Evolutionary conservation across 2,329 filamentous ascomycete species (phyloP).

Genomic region (Cordyceps pruinosa): DNA sequence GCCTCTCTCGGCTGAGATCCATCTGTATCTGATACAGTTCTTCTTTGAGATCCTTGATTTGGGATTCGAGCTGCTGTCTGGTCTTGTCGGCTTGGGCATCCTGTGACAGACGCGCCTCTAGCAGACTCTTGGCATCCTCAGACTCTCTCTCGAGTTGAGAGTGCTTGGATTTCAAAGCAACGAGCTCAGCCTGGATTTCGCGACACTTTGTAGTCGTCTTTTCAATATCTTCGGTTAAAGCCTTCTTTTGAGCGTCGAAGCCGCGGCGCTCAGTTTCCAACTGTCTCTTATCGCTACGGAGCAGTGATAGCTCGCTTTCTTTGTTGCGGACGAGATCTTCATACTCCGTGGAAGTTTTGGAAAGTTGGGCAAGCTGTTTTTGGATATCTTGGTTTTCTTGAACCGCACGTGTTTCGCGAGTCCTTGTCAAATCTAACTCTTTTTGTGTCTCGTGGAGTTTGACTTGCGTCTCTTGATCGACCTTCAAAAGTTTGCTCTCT

Average conservation of each 20-base stretch:
- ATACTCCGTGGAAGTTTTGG: slow-evolving; percentile 87
- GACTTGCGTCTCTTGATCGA: slow-evolving; percentile 82
- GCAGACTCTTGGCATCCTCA: slow-evolving; percentile 74
- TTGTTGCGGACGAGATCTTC: slow-evolving; percentile 91
- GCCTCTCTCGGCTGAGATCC: slow-evolving; percentile 82
- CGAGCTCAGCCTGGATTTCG: slow-evolving; percentile 80
- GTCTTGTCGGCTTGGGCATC: slow-evolving; percentile 80
- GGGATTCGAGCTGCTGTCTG: slow-evolving; percentile 73
- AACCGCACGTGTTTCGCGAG: slow-evolving; percentile 67
- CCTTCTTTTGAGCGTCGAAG: slow-evolving; percentile 71
- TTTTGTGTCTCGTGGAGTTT: slow-evolving; percentile 74
- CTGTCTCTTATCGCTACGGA: slow-evolving; percentile 78
- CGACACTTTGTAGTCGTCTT: slow-evolving; percentile 68
- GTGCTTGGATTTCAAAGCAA: slow-evolving; percentile 79
- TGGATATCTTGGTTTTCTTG: slow-evolving; percentile 79
- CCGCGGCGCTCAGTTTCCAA: slow-evolving; percentile 72
- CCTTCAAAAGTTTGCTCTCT: slow-evolving; percentile 73
- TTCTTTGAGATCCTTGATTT: slow-evolving; percentile 79
- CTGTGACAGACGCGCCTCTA: slow-evolving; percentile 84
- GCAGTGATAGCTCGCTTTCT: slow-evolving; percentile 81
- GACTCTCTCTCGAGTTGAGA: slow-evolving; percentile 81
- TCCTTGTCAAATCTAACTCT: slow-evolving; percentile 67
- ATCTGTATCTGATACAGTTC: slow-evolving; percentile 80
- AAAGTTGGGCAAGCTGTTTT: slow-evolving; percentile 78
- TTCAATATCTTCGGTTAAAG: slow-evolving; percentile 68